Conservation (phyloP, 2,329 filamentous ascomycete genomes). For the Fusarium sp. region DNA sequence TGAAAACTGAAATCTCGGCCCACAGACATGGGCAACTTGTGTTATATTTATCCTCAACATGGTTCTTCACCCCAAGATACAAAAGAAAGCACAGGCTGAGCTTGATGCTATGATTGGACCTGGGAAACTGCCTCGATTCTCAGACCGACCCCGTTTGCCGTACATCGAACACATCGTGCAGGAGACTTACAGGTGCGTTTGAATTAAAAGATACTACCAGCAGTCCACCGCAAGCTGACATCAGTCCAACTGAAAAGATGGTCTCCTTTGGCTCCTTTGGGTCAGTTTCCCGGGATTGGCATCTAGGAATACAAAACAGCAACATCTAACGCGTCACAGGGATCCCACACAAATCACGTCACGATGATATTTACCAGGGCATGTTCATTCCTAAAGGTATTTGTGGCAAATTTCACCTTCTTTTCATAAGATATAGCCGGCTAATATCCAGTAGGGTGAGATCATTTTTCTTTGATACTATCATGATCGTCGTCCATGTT, state of each 20-base stretch:
- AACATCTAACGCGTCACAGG: constrained; percentile 36
- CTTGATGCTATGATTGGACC: constrained; percentile 59
- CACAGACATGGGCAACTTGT: constrained; percentile 47
- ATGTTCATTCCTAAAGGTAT: constrained; percentile 67
- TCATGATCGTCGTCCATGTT: neutral
- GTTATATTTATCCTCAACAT: constrained; percentile 58
- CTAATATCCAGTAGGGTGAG: constrained; percentile 39
- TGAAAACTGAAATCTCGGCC: constrained; percentile 25
- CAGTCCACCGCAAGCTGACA: neutral
- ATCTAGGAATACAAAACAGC: constrained; percentile 3
- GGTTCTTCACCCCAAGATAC: constrained; percentile 57
- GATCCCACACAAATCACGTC: constrained; percentile 65
- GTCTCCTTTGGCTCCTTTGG: constrained; percentile 60
- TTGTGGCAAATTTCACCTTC: neutral
- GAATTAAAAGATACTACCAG: neutral
- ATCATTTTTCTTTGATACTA: neutral
- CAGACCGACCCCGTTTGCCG: constrained; percentile 56
- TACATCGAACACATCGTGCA: constrained; percentile 60
- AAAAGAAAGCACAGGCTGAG: constrained; percentile 58
- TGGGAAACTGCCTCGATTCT: constrained; percentile 58
- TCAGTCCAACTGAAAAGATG: constrained; percentile 43
- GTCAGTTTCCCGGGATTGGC: constrained; percentile 37
- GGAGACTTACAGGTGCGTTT: constrained; percentile 55
- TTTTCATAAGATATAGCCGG: neutral
- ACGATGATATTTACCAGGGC: constrained; percentile 68